Conservation (phyloP, 441 rosid species). For the Oxalis stricta region DNA sequence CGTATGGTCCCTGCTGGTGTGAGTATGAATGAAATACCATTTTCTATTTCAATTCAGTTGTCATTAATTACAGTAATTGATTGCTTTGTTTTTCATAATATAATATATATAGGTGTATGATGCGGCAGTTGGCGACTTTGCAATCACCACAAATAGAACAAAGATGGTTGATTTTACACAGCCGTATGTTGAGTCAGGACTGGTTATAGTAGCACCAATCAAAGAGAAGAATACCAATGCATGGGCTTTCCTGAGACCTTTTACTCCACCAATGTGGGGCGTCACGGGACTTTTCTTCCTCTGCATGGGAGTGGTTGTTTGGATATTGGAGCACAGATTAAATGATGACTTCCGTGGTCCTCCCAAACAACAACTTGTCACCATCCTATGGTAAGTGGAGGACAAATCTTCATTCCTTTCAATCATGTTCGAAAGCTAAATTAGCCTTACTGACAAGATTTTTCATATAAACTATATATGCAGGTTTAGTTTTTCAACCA, state of each 20-base stretch:
- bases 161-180: constrained; percentile 81
- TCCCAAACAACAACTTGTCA: constrained; percentile 60
- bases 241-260: constrained; percentile 68
- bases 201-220: constrained; percentile 82
- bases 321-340: constrained; percentile 71
- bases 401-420: no score
- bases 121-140: constrained; percentile 72
- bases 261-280: constrained; percentile 55
- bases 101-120: constrained; percentile 59
- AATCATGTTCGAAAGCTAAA: no score
- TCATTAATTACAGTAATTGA: no score
- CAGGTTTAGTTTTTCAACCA: constrained; percentile 96
- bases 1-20: constrained; percentile 64
- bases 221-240: constrained; percentile 34
- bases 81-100: background rate
- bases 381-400: constrained; percentile 52
- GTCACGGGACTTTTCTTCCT: constrained; percentile 55
- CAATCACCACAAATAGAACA: constrained; percentile 65
- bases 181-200: constrained; percentile 75
- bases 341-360: constrained; percentile 84
- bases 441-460: background rate
- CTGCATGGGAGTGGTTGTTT: constrained; percentile 60
- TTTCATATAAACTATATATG: constrained; percentile 6
- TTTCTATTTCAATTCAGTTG: background rate
- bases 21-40: constrained; percentile 18